Evolutionary conservation across 2,329 filamentous ascomycete species (phyloP).

Genomic region (Magnaporthiopsis poae): DNA sequence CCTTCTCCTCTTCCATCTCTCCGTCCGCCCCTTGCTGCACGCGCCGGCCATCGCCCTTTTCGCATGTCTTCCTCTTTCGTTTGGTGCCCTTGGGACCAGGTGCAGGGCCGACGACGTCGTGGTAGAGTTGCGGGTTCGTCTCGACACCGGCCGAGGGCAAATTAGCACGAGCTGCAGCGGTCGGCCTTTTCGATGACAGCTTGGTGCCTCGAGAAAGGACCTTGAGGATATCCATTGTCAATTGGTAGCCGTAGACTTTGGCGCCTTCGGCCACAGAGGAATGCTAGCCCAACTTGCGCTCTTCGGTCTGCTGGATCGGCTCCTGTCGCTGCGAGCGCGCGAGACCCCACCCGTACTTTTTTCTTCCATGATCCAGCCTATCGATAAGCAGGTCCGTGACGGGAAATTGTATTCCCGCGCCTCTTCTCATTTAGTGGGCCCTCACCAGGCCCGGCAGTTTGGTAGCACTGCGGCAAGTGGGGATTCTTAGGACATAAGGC

Average conservation of each 20-base stretch:
- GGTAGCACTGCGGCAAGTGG: background rate
- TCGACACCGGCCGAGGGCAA: slow-evolving; percentile 56
- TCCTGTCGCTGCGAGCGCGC: too few relatives aligned
- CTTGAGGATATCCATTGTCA: slow-evolving; percentile 60
- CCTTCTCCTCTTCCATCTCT: slow-evolving; percentile 28
- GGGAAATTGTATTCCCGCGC: background rate
- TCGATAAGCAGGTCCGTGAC: background rate
- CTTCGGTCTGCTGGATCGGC: too few relatives aligned
- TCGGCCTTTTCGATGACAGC: slow-evolving; percentile 32
- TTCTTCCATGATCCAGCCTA: background rate
- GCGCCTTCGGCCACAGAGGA: too few relatives aligned
- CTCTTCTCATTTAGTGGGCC: background rate
- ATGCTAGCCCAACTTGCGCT: background rate
- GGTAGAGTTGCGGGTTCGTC: slow-evolving; percentile 60
- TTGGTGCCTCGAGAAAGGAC: slow-evolving; percentile 63
- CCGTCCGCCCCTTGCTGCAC: slow-evolving; percentile 14
- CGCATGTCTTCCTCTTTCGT: slow-evolving; percentile 40
- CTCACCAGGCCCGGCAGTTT: background rate
- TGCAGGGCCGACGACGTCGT: slow-evolving; percentile 38
- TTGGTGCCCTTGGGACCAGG: slow-evolving; percentile 35
- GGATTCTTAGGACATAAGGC: background rate
- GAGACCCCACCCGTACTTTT: background rate
- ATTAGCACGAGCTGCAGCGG: slow-evolving; percentile 27
- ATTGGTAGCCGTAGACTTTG: background rate
- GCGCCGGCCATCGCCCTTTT: slow-evolving; percentile 16